Evolutionary conservation across 176 grass and related monocot genomes (phyloP), one percentile per base, ranked within the genome.

Genomic region (Raddia distichophylla): DNA sequence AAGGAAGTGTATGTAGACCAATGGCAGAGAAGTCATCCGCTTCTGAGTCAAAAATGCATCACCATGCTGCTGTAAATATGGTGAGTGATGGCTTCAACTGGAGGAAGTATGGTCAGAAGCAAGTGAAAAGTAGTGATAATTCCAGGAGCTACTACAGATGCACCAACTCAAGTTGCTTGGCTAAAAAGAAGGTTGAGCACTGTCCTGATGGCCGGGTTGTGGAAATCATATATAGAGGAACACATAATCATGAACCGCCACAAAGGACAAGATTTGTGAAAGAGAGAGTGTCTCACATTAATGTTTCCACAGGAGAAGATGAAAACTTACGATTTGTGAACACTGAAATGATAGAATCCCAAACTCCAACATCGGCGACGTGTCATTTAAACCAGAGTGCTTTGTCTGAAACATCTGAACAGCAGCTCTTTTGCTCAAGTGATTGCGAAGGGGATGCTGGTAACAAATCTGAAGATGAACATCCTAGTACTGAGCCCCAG

Each of bases 71-170:
- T 85, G 68, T 82, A 80, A 87, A 91, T 80, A 83, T 79, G 46
- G 81, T 92, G 37, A 68, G 75, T 69, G 97, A 99, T 91, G 85
- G 89, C 77, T 99, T 91, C 82, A 95, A 96, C 81, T 99, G 97
- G 97, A 87, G 97, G 85, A 99, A 99, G 80, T 99, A 99, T 77
- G 97, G 97, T 68, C 97, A 99, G 91, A 99, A 99, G 87, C 97
- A 99, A 86, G 97, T 99, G 76, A 99, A 99, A 88, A 95, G 91
- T 68, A 99, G 93, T 63, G 93, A 99, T 20, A 99, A 93, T 89
- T 96, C 85, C 48, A 81, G 97, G 78, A 99, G 97, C 56, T 99
- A 99, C 70, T 99, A 99, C 58, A 95, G 91, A 90, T 99, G 97
- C 86, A 95, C 97, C 5, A 84, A 78, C 54, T 87, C 89, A 49